Base-by-base conservation (phyloP, 257 asterid species). In the Solanum rostratum region DNA sequence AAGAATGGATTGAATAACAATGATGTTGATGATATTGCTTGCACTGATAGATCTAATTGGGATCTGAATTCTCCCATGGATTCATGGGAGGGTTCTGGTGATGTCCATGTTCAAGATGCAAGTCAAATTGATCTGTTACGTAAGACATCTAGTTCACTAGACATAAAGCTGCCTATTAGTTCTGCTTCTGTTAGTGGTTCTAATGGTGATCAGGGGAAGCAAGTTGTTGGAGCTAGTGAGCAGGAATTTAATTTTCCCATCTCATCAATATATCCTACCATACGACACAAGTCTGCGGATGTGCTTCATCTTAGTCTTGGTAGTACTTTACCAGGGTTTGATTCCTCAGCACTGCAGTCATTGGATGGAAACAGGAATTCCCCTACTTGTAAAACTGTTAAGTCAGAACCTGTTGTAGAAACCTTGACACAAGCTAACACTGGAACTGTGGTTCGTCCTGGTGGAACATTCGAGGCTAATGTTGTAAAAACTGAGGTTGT, bases 21-120 rank as follows among this genome's bases (percentile, higher is more conserved):
- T 70, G 84, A 85, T 85, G 63, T 60, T 84, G 85, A 27, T 37
- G 86, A 27, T 78, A 50, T 18, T 27, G 62, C 50, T 7, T 79
- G 71, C 85, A 66, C 94, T 84, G 87, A 91, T 85, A 84, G 97
- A 86, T 91, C 97, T 41, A 91, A 89, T 78, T 95, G 97, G 99
- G 98, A 95, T 90, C 86, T 95, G 90, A 95, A 95, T 85, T 92
- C 94, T 13, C 90, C 92, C 15, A 94, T 95, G 92, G 98, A 95
- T 89, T 92, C 88, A 19, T 95, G 98, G 98, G 97, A 90, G 86
- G 88, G 92, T 79, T 89, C 97, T 85, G 81, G 70, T 54, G 24
- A 39, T 86, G 89, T 87, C 84, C 81, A 84, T 81, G 49, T 87
- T 79, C 87, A 79, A 13, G 87, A 76, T 83, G 33, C 73, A 71